Evolutionary conservation across 2,329 filamentous ascomycete species (phyloP), one percentile per base, ranked within the genome.

Genomic region (Aspergillus vadensis): DNA sequence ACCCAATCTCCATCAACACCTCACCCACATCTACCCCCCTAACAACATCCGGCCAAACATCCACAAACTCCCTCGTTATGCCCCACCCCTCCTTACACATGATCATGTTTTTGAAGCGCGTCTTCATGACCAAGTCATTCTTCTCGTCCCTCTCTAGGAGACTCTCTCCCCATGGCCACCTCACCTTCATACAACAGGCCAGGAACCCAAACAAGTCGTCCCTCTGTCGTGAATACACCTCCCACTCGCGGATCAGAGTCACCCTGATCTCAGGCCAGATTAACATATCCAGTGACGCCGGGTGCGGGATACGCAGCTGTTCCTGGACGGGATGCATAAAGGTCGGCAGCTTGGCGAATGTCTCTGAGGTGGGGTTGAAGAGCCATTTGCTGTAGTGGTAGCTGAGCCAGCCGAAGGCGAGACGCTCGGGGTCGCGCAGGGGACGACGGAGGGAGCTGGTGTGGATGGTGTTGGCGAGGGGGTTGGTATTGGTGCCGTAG

Each of bases 361-460:
- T 69, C 12, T 59, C 54, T 0, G 69, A 66, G 10, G 61, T 67
- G 7, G 70, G 70, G 2, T 58, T 48, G 2, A 63, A 25, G 17
- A 70, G 55, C 70, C 70, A 72, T 59, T 66, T 65, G 5, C 63
- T 59, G 1, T 66, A 53, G 30, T 68, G 63, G 21, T 72, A 72
- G 2, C 36, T 15, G 14, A 67, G 27, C 63, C 63, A 65, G 5
- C 70, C 70, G 9, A 66, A 56, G 3, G 64, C 63, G n/a, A 72
- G 53, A 21, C 64, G 54, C 55, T 72, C 70, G 9, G 68, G 66
- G 38, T 69, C 70, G 1, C 70, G 68, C 7, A 71, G 21, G 5
- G 70, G 67, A 2, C 70, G 66, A 19, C 59, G 50, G 25, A 65
- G 63, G 8, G 68, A 47, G 12, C 50, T 21, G 3, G 19, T 58